Evolutionary conservation across 495 filamentous ascomycete genomes (phyloP).

Genomic region (Neurospora sp.): DNA sequence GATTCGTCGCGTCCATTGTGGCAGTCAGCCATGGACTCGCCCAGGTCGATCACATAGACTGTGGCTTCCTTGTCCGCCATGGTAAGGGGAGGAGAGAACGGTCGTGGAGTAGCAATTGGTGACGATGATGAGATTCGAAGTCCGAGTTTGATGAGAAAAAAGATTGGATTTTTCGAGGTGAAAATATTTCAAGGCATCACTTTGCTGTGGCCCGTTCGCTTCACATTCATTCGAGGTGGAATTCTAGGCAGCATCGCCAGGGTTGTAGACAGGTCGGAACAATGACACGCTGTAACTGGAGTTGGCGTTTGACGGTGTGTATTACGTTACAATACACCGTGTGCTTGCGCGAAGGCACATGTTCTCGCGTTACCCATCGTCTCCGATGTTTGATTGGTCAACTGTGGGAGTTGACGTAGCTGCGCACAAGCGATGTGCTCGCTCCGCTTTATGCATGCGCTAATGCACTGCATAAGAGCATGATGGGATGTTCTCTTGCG

Average conservation of each 20-base stretch:
- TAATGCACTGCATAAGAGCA: not conserved
- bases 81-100: conserved; percentile 1
- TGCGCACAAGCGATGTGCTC: not conserved
- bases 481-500: not conserved
- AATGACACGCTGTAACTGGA: not conserved
- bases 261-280: not conserved
- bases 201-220: not conserved
- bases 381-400: not conserved
- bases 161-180: not conserved
- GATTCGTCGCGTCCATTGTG: conserved; percentile 64
- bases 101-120: not conserved
- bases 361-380: conserved; percentile 13
- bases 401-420: not conserved
- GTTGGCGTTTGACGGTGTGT: not conserved
- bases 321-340: not conserved
- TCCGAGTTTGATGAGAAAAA: not conserved
- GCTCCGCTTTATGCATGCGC: not conserved
- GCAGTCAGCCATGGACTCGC: conserved; percentile 67
- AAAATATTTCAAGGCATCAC: not conserved
- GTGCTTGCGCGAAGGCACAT: conserved; percentile 18
- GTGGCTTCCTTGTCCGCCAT: conserved; percentile 96
- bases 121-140: not conserved
- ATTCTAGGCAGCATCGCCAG: conserved; percentile 19
- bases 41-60: conserved; percentile 84
- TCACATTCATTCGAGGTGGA: not conserved